Evolutionary conservation across 1,284 basidiomycete species (phyloP).

Genomic region (Baeospora myosura): DNA sequence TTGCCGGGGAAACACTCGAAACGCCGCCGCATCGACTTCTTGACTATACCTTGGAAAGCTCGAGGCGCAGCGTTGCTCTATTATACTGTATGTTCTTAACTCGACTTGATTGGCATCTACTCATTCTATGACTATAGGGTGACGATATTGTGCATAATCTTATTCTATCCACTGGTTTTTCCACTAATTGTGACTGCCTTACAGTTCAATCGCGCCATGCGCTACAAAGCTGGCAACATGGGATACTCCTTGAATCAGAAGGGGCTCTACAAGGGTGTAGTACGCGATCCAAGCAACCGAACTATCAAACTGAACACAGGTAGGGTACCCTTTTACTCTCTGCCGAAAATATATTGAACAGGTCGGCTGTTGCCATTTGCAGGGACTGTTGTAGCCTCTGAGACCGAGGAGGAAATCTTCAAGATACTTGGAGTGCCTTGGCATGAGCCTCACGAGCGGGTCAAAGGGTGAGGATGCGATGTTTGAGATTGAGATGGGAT

Average conservation of each 20-base stretch:
- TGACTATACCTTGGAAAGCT: slow-evolving; percentile 70
- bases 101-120: too few species aligned
- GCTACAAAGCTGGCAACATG: slow-evolving; percentile 74
- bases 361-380: slow-evolving; percentile 3
- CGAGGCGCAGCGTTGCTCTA: slow-evolving; percentile 83
- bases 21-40: slow-evolving; percentile 75
- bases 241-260: slow-evolving; percentile 85
- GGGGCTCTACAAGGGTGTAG: slow-evolving; percentile 65
- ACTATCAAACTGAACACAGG: slow-evolving; percentile 61
- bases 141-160: slow-evolving; percentile 71
- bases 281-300: slow-evolving; percentile 60
- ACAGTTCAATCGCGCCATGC: slow-evolving; percentile 86
- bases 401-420: slow-evolving; percentile 83
- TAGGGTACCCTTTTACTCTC: slow-evolving; percentile 23
- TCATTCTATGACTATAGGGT: slow-evolving; percentile 37
- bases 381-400: slow-evolving; percentile 75
- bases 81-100: slow-evolving; percentile 59
- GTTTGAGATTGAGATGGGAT: too few species aligned
- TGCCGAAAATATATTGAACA: too few species aligned
- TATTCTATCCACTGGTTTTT: neutral
- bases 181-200: slow-evolving; percentile 4
- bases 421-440: slow-evolving; percentile 66
- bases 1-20: slow-evolving; percentile 33
- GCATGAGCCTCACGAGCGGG: slow-evolving; percentile 71
- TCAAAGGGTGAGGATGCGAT: too few species aligned